A percentile compares a stretch with the other conserved stretches of the same genome.
phyloP scores from a whole-genome alignment of 2,329 filamentous ascomycete species.

The Alternaria brassicicola region DNA sequence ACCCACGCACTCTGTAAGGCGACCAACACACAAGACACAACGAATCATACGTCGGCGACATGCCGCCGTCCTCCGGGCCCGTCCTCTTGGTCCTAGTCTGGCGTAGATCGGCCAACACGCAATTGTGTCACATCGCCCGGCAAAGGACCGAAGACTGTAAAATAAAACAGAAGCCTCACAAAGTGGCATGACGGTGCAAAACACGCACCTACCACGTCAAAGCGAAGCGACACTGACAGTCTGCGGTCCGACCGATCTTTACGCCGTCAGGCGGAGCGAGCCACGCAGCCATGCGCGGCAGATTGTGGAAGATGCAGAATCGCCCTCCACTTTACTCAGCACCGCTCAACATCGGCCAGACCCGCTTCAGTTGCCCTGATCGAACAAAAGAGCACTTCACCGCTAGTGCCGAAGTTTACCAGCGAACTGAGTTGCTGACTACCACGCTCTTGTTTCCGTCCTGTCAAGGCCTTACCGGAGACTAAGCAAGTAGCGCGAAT shows the following conservation, averaged over 20 bases:
- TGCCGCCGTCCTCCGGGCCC: slow-evolving; percentile 7
- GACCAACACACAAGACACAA: background rate
- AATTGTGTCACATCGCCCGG: slow-evolving; percentile 13
- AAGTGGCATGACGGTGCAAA: background rate
- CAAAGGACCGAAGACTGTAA: slow-evolving; percentile 9
- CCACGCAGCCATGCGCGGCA: background rate
- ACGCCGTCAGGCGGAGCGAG: slow-evolving; percentile 4
- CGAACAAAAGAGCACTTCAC: background rate
- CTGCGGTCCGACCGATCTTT: slow-evolving; percentile 3
- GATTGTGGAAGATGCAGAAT: slow-evolving; percentile 1
- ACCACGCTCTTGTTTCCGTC: slow-evolving; percentile 1
- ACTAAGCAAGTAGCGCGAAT: slow-evolving; percentile 11
- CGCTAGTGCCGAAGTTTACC: slow-evolving; percentile 5
- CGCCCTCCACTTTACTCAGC: slow-evolving; percentile 4
- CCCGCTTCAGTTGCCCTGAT: slow-evolving; percentile 12
- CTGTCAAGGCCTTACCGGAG: background rate
- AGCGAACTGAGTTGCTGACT: slow-evolving; percentile 1
- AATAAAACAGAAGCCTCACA: slow-evolving; percentile 4
- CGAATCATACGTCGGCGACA: slow-evolving; percentile 13
- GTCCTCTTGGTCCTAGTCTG: slow-evolving; percentile 3
- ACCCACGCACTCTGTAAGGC: background rate
- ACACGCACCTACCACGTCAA: background rate
- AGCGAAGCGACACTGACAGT: background rate
- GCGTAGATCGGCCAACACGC: slow-evolving; percentile 3
- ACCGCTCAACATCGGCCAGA: slow-evolving; percentile 15